A percentile compares a stretch with the other conserved stretches of the same genome.
phyloP scores from a whole-genome alignment of 2,329 filamentous ascomycete species.

The Onygena corvina region DNA sequence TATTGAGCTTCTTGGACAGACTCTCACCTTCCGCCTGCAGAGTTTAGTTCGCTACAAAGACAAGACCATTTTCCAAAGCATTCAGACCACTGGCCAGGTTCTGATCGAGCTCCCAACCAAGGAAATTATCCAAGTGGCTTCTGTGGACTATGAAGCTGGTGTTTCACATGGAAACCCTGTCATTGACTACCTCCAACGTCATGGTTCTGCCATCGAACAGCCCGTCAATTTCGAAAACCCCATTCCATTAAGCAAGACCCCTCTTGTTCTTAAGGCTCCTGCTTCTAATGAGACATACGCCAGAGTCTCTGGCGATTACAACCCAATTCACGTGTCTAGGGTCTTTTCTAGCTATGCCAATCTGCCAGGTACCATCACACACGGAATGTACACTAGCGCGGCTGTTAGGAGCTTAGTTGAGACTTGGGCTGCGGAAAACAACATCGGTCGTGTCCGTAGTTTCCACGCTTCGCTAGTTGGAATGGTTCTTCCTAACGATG shows the following conservation, averaged over 20 bases:
- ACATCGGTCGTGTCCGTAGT: constrained; percentile 89
- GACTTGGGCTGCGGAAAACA: constrained; percentile 98
- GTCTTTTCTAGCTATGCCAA: constrained; percentile 95
- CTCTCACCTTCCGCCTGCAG: constrained; percentile 88
- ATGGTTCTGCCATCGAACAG: constrained; percentile 87
- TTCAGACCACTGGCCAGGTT: constrained; percentile 85
- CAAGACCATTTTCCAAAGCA: constrained; percentile 76
- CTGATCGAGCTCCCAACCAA: constrained; percentile 90
- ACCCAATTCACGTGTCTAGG: constrained; percentile 95
- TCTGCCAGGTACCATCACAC: constrained; percentile 91
- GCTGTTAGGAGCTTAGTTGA: constrained; percentile 91
- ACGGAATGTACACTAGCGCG: constrained; percentile 98
- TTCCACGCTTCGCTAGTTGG: constrained; percentile 96
- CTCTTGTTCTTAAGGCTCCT: constrained; percentile 76
- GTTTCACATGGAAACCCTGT: constrained; percentile 92
- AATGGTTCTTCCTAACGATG: constrained; percentile 96
- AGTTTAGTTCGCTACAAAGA: constrained; percentile 91
- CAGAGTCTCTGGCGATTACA: constrained; percentile 94
- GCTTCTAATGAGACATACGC: constrained; percentile 97
- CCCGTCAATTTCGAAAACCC: constrained; percentile 94
- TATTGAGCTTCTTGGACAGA: constrained; percentile 81
- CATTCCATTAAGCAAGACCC: constrained; percentile 85
- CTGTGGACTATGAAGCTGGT: constrained; percentile 87
- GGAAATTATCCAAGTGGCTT: constrained; percentile 94
- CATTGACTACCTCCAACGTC: constrained; percentile 84